Conservation (phyloP, 257 asterid species). For the Catharanthus roseus region DNA sequence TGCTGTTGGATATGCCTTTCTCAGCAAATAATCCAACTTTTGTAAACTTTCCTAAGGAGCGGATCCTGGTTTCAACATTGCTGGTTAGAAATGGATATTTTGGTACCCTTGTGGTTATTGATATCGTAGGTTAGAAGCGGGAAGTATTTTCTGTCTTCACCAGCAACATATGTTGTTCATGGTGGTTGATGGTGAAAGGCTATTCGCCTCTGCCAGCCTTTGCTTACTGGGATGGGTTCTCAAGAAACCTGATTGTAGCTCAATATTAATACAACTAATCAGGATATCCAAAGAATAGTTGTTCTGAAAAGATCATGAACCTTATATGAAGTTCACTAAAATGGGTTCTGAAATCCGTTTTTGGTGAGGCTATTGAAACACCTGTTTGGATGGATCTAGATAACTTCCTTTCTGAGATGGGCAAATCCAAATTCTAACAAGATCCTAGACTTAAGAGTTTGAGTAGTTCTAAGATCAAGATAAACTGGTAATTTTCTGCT, state of each 20-base stretch:
- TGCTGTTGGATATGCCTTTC: background rate
- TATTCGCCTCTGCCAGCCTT: background rate
- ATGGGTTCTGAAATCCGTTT: background rate
- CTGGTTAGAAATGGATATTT: background rate
- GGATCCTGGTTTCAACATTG: background rate
- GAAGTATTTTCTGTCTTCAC: background rate
- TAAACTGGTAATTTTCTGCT: background rate
- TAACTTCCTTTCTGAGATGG: background rate
- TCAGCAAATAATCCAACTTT: background rate
- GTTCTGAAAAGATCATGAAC: background rate
- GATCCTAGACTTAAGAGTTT: background rate
- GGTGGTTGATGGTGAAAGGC: background rate
- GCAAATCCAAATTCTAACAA: background rate
- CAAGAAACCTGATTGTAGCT: background rate
- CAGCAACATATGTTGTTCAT: background rate
- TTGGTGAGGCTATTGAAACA: background rate
- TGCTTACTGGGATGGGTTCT: background rate
- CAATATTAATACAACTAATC: background rate
- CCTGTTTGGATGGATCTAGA: background rate
- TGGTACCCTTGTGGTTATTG: background rate
- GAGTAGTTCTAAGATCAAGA: background rate
- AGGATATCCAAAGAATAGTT: background rate
- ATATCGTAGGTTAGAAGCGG: background rate
- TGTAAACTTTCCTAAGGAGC: background rate
- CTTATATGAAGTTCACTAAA: background rate